Evolutionary conservation across 2,329 filamentous ascomycete genomes (phyloP).

Genomic region (Sporothrix dimorphospora): DNA sequence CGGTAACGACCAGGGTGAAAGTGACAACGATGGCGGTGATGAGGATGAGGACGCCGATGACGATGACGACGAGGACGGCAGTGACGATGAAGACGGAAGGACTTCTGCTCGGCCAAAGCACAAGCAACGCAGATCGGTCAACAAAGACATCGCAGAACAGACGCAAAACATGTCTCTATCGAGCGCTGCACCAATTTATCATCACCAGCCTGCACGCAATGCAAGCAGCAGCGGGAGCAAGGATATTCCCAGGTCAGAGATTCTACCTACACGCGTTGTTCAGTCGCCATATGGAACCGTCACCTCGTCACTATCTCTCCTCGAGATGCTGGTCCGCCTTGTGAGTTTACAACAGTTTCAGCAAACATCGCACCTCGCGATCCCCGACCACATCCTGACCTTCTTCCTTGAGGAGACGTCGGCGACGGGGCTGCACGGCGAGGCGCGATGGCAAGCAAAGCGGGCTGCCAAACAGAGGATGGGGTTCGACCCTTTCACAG

Average conservation of each 20-base stretch:
- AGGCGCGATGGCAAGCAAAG: constrained; percentile 49
- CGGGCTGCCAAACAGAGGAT: constrained; percentile 53
- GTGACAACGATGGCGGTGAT: constrained; percentile 38
- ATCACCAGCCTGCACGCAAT: background rate
- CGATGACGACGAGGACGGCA: background rate
- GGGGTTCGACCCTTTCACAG: constrained; percentile 61
- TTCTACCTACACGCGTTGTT: constrained; percentile 42
- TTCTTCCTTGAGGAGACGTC: constrained; percentile 76
- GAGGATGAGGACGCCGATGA: constrained; percentile 29
- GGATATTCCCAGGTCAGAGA: background rate
- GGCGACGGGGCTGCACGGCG: constrained; percentile 53
- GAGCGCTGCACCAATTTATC: background rate
- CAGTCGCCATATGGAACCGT: constrained; percentile 57
- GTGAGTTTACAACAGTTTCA: constrained; percentile 90
- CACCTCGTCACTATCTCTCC: constrained; percentile 67
- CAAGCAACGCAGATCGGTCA: constrained; percentile 38
- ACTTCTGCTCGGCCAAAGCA: background rate
- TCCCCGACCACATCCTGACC: constrained; percentile 84
- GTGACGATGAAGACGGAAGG: background rate
- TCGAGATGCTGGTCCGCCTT: constrained; percentile 86
- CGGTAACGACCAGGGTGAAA: constrained; percentile 36
- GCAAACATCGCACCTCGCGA: constrained; percentile 84
- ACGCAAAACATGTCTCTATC: constrained; percentile 47
- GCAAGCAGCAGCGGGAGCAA: background rate
- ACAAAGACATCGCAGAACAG: constrained; percentile 47